Evolutionary conservation across 805 yeast genomes (phyloP).

Genomic region (Sugiyamaella valdiviana): DNA sequence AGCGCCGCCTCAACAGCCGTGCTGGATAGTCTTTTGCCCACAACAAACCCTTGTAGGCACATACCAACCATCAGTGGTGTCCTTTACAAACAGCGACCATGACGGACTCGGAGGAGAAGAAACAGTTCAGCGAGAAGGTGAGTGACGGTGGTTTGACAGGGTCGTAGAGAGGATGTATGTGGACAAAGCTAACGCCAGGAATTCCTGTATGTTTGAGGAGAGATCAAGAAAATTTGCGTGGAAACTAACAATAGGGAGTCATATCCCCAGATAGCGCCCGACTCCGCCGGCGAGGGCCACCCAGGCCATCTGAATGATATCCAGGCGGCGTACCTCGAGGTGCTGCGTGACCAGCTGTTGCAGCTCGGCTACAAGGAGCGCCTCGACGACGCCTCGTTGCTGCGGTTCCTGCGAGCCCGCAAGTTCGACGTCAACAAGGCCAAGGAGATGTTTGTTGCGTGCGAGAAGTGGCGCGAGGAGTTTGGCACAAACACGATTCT

Average conservation of each 20-base stretch:
- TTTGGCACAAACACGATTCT: constrained; percentile 83
- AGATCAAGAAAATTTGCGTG: background rate
- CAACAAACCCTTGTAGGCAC: background rate
- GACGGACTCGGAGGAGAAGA: background rate
- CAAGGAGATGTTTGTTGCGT: constrained; percentile 70
- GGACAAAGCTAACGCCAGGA: constrained; percentile 4
- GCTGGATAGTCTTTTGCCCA: background rate
- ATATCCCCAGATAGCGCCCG: constrained; percentile 66
- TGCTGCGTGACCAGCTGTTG: constrained; percentile 51
- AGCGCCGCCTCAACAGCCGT: background rate
- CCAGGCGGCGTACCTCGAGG: constrained; percentile 55
- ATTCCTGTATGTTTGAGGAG: constrained; percentile 12
- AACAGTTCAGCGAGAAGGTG: constrained; percentile 6
- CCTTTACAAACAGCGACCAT: background rate
- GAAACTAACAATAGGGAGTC: constrained; percentile 36
- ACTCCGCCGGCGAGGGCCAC: constrained; percentile 62
- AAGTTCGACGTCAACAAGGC: constrained; percentile 82
- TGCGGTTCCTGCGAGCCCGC: constrained; percentile 90
- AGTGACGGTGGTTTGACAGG: background rate
- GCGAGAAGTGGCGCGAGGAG: constrained; percentile 88
- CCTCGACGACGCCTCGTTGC: constrained; percentile 74
- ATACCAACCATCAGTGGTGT: background rate
- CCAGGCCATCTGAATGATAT: constrained; percentile 72
- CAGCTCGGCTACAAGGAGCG: constrained; percentile 68
- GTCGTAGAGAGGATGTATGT: background rate